Conservation (phyloP, 2,329 filamentous ascomycete species). For the Dothistroma septosporum region DNA sequence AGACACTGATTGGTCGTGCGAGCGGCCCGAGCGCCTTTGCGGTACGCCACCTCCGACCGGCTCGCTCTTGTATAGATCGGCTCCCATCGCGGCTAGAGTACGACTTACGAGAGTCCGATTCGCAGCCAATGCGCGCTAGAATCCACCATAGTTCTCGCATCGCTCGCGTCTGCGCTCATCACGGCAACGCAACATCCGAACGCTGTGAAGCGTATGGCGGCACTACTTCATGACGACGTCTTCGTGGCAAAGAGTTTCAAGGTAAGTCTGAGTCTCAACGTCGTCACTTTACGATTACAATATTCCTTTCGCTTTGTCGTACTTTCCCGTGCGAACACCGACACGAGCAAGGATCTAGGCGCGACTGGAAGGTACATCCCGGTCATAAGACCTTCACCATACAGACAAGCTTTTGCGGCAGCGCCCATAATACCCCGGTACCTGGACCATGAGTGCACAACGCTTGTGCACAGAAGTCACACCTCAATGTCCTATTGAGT, state of each 20-base stretch:
- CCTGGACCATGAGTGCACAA: background rate
- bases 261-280: background rate
- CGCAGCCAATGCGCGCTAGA: background rate
- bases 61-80: background rate
- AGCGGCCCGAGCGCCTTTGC: background rate
- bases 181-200: background rate
- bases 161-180: background rate
- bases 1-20: background rate
- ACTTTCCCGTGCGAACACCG: background rate
- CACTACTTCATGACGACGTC: background rate
- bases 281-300: background rate
- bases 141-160: background rate
- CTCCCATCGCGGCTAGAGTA: background rate
- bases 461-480: slow-evolving; percentile 27
- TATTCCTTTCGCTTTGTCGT: background rate
- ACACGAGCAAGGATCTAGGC: background rate
- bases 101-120: background rate
- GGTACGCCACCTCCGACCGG: background rate
- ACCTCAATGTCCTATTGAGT: slow-evolving; percentile 34
- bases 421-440: background rate
- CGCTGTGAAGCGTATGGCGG: background rate
- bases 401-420: background rate
- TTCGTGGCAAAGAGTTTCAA: background rate
- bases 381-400: background rate
- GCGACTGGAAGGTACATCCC: background rate